Percentiles rank a stretch among this genome's conserved stretches.
Conservation (phyloP, 805 yeast genomes). For the Sugiyamaella americana region DNA sequence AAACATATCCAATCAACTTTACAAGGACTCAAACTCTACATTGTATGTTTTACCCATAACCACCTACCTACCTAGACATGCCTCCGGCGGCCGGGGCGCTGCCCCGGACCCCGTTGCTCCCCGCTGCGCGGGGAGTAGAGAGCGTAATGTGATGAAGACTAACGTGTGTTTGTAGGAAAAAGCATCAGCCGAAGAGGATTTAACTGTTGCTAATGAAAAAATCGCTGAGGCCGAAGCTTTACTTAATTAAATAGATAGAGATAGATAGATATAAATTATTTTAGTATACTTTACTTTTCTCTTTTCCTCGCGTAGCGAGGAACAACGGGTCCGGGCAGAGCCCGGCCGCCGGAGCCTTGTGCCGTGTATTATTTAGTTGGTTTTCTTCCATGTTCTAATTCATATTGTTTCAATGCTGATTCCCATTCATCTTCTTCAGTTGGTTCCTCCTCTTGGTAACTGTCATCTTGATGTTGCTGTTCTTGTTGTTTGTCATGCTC, state of each 20-base stretch:
- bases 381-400: slow-evolving; percentile 23
- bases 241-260: slow-evolving; percentile 8
- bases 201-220: slow-evolving; percentile 24
- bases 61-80: background rate
- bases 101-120: background rate
- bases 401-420: slow-evolving; percentile 54
- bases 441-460: slow-evolving; percentile 24
- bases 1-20: slow-evolving; percentile 38
- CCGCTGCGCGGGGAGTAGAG: background rate
- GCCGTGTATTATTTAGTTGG: background rate
- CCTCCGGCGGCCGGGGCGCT: background rate
- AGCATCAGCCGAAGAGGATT: slow-evolving; percentile 21
- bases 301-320: too few species aligned
- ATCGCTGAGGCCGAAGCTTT: slow-evolving; percentile 19
- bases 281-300: background rate
- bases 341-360: too few species aligned
- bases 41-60: slow-evolving; percentile 27
- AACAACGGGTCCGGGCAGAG: too few species aligned
- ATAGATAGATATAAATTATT: background rate
- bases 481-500: slow-evolving; percentile 62
- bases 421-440: slow-evolving; percentile 65
- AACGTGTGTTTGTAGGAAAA: slow-evolving; percentile 9
- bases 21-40: slow-evolving; percentile 36
- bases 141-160: too few species aligned
- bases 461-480: slow-evolving; percentile 34